Evolutionary conservation across 176 grass and related monocot species (phyloP), one percentile per base, ranked within the genome.

Genomic region (Musa troglodytarum): DNA sequence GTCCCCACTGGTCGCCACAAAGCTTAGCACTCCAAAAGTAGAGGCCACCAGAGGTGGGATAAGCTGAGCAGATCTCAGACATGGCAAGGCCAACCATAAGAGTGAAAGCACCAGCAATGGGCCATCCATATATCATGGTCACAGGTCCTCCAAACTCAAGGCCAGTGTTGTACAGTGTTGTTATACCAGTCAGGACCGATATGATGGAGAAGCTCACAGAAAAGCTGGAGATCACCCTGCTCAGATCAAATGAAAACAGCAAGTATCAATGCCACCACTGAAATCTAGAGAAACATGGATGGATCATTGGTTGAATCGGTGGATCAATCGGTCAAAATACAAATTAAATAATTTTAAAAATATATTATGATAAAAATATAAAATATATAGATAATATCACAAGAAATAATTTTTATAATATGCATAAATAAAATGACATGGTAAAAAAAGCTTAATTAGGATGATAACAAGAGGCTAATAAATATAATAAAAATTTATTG

Each of bases 31-130:
- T 81, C 78, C 78, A 81, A 29, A 52, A 81, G 12, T 74, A 81
- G 50, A 74, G 79, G 0, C 79, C 79, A 4, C 79, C 79, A 2
- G 78, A 73, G 9, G 78, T 81, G 0, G 79, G 79, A 50, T 74
- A 81, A 2, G 69, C 68, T 9, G 79, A 81, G 69, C 69, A 81
- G 69, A 81, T 81, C 79, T 81, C 79, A 1, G 79, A 69, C 79
- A 81, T 81, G 19, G 79, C 10, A 14, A 74, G 54, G 1, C 79
- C 79, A 13, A 81, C 79, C 9, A 24, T 2, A 5, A 74, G 22
- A 24, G 72, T 74, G 72, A 74, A 22, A 6, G 25, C 6, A 13
- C 72, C 78, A 17, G 69, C 69, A 5, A 71, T 61, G n/a, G 69
- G 59, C 68, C 68, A 81, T 21, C 66, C 69, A n/a, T 63, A 81